These are phyloP conservation scores for Hippophae rhamnoides DNA, from an alignment of 306 rosid genomes.

Conservation along the genomic window DNA sequence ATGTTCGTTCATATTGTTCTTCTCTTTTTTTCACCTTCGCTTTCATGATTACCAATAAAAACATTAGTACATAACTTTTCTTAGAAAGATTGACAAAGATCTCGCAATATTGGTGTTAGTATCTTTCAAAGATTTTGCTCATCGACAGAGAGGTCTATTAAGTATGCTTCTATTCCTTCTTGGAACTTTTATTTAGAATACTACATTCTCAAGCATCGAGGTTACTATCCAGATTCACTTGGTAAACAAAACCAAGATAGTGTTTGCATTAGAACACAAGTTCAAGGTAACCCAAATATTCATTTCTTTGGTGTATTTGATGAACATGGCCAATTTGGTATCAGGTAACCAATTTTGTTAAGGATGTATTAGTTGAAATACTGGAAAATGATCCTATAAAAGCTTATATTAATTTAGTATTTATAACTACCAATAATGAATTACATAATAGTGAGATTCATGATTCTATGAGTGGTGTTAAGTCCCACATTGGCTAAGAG, in stretches of 20 bases:
- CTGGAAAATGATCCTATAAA: slow-evolving; percentile 58
- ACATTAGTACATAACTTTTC: no score
- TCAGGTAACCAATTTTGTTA: slow-evolving; percentile 67
- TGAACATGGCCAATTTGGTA: slow-evolving; percentile 73
- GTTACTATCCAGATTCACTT: slow-evolving; percentile 79
- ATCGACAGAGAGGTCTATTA: slow-evolving; percentile 60
- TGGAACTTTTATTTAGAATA: slow-evolving; percentile 61
- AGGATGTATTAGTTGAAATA: slow-evolving; percentile 53
- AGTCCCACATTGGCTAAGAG: no score
- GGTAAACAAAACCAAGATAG: slow-evolving; percentile 82
- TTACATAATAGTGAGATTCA: slow-evolving; percentile 56
- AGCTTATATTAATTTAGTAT: slow-evolving; percentile 63
- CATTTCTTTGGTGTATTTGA: slow-evolving; percentile 33
- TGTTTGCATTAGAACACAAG: slow-evolving; percentile 53
- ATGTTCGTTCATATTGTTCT: no score
- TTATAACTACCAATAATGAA: slow-evolving; percentile 51
- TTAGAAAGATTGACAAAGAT: no score
- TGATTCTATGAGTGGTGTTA: slow-evolving; percentile 76
- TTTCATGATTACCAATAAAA: no score
- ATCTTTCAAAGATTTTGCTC: no score
- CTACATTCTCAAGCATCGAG: slow-evolving; percentile 69
- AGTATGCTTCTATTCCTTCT: slow-evolving; percentile 59
- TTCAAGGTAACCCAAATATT: slow-evolving; percentile 62
- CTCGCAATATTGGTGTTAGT: no score
- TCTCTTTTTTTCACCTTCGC: no score